Percentiles rank a stretch among this genome's conserved stretches.
phyloP scores from a whole-genome alignment of 83 land plant species.

The Picea abies region DNA sequence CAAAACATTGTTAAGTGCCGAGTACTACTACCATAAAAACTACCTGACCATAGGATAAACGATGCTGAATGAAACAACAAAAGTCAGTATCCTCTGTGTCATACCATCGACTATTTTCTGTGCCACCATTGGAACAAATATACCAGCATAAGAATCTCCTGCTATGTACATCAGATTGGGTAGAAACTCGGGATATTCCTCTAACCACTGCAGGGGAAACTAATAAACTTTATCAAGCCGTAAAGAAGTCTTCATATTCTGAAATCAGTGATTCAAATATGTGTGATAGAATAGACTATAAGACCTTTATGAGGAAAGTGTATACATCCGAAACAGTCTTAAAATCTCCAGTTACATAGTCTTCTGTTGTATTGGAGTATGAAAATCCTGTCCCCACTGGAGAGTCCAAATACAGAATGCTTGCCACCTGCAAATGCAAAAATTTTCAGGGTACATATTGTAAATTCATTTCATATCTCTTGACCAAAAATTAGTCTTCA shows the following conservation, averaged over 20 bases:
- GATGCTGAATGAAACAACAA: background rate
- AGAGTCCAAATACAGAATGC: slow-evolving; percentile 23
- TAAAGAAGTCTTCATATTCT: background rate
- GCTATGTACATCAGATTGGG: slow-evolving; percentile 28
- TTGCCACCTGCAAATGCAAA: slow-evolving; percentile 8
- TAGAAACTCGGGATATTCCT: slow-evolving; percentile 22
- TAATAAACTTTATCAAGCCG: background rate
- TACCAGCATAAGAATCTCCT: slow-evolving; percentile 41
- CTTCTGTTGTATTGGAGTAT: slow-evolving; percentile 24
- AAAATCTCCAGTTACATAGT: slow-evolving; percentile 26
- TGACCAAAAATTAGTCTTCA: too few species aligned
- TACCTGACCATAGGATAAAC: background rate
- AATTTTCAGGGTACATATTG: background rate
- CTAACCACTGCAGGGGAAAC: slow-evolving; percentile 23
- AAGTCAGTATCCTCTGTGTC: background rate
- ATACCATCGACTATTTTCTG: slow-evolving; percentile 34
- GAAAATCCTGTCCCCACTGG: slow-evolving; percentile 56
- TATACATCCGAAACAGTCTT: slow-evolving; percentile 10
- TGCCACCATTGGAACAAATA: slow-evolving; percentile 24
- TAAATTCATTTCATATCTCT: too few species aligned
- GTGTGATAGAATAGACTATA: background rate
- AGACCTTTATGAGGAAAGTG: slow-evolving; percentile 23
- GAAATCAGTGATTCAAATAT: background rate
- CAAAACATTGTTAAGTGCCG: too few species aligned
- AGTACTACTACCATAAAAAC: background rate